Base-by-base conservation (phyloP, 768 basidiomycete species). In the Pseudohyphozyma bogoriensis region DNA sequence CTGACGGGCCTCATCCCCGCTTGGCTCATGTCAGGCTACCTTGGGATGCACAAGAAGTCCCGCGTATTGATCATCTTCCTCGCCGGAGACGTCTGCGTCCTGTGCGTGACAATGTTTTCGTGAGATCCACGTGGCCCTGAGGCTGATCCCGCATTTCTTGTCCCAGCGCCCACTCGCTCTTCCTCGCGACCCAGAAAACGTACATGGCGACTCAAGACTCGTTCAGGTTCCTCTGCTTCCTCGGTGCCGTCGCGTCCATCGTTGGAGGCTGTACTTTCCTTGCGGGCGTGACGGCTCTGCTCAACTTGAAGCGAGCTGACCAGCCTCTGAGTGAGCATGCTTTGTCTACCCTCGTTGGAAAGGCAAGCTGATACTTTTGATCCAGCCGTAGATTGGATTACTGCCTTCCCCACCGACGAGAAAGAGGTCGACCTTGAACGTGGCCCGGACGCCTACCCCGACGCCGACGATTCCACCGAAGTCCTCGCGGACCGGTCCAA, bases 341-440 rank as follows among this genome's bases (percentile, higher is more conserved):
- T 9, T n/a, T n/a, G n/a, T 39, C n/a, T 28, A 10, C 3, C 20
- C n/a, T 51, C 35, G n/a, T n/a, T 24, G 6, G 6, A 3, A 32
- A 35, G 35, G 10, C 33, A 24, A 5, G 28, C 33, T 36, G 33
- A 18, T 4, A 28, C 24, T 28, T 3, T 39, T 16, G 12, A 5
- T 20, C 24, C 51, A 52, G 51, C 51, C 36, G 51, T 52, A 6
- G 51, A 52, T 4, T 52, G 51, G 51, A 26, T 52, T 15, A 16
- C 51, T 8, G 12, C 33, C 16, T 52, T 52, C 36, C 51, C 51
- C 26, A 13, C n/a, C 24, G 51, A 28, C 24, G 11, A 35, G 13
- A 36, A 52, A 26, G 15, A 52, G 36, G 13, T 20, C 31, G 51
- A 52, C 36, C 36, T 37, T 18, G 51, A 52, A n/a, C n/a, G n/a